These are phyloP conservation scores for Ogataea degrootiae DNA, from an alignment of 805 yeast genomes.

Conservation along the genomic window DNA sequence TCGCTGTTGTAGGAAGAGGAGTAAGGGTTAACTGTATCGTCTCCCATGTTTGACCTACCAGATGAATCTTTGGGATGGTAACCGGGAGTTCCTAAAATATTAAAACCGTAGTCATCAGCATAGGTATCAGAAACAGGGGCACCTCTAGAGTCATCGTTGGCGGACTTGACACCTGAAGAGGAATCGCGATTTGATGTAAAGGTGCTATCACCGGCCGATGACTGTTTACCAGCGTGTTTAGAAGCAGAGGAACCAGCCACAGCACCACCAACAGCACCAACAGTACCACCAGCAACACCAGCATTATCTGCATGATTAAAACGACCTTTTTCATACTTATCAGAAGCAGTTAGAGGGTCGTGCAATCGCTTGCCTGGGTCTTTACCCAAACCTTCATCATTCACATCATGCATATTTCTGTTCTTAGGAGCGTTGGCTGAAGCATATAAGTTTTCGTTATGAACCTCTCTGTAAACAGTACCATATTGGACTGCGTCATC, in stretches of 20 bases:
- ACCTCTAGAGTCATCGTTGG: background rate
- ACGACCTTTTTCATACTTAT: background rate
- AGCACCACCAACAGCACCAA: background rate
- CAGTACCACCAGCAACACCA: background rate
- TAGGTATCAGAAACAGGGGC: too few relatives aligned
- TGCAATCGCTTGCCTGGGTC: background rate
- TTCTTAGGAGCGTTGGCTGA: background rate
- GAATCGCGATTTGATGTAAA: background rate
- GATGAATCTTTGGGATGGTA: background rate
- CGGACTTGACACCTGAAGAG: background rate
- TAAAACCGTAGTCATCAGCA: too few relatives aligned
- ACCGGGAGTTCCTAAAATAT: too few relatives aligned
- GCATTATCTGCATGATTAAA: background rate
- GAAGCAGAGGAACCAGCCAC: too few relatives aligned
- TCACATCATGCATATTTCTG: background rate
- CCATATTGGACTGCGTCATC: constrained; percentile 9
- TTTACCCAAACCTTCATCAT: constrained; percentile 3
- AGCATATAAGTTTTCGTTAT: constrained; percentile 5
- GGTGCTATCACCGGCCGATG: too few relatives aligned
- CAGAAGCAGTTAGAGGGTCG: background rate
- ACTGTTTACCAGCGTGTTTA: too few relatives aligned
- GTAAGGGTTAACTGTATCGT: background rate
- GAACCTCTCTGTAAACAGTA: constrained; percentile 13
- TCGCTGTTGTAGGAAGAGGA: background rate
- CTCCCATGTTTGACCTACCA: background rate